A percentile compares a stretch with the other conserved stretches of the same genome.
Conservation (phyloP, 176 grass and related monocot species). For the Zea luxurians region DNA sequence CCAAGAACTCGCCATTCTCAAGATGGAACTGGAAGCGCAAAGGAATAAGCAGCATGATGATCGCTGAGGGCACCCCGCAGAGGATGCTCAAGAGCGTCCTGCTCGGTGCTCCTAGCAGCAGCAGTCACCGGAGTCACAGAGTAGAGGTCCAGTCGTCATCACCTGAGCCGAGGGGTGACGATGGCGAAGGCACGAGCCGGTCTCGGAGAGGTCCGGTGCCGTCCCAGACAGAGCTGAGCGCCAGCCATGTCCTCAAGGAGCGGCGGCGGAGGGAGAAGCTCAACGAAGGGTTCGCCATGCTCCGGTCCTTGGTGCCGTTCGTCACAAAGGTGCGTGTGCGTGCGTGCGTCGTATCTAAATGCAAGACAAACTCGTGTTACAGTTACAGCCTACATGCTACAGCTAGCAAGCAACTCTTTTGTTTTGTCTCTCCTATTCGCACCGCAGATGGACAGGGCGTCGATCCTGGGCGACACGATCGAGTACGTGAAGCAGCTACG, state of each 20-base stretch:
- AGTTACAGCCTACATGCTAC: not conserved
- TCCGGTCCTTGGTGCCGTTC: constrained; percentile 80
- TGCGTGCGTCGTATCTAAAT: not conserved
- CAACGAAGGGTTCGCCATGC: constrained; percentile 77
- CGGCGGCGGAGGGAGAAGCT: constrained; percentile 81
- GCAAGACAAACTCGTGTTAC: not conserved
- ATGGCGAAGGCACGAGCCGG: constrained; percentile 37
- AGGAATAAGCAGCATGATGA: constrained; percentile 7
- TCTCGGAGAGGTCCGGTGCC: constrained; percentile 16
- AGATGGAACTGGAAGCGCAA: constrained; percentile 45
- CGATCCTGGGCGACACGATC: constrained; percentile 78
- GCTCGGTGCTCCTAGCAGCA: constrained; percentile 18
- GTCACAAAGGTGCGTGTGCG: constrained; percentile 68
- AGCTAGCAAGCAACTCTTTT: not conserved
- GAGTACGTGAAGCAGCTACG: constrained; percentile 91
- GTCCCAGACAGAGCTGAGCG: constrained; percentile 42
- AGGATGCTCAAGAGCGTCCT: constrained; percentile 62
- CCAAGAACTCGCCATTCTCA: constrained; percentile 56
- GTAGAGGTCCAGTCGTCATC: constrained; percentile 21
- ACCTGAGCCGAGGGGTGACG: constrained; percentile 29
- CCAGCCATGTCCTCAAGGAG: constrained; percentile 79
- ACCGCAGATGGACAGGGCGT: constrained; percentile 77
- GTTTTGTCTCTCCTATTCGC: not conserved
- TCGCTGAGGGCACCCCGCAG: constrained; percentile 37
- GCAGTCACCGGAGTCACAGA: constrained; percentile 27